Base-by-base conservation (phyloP, 768 basidiomycete genomes). In the Tylopilus felleus region DNA sequence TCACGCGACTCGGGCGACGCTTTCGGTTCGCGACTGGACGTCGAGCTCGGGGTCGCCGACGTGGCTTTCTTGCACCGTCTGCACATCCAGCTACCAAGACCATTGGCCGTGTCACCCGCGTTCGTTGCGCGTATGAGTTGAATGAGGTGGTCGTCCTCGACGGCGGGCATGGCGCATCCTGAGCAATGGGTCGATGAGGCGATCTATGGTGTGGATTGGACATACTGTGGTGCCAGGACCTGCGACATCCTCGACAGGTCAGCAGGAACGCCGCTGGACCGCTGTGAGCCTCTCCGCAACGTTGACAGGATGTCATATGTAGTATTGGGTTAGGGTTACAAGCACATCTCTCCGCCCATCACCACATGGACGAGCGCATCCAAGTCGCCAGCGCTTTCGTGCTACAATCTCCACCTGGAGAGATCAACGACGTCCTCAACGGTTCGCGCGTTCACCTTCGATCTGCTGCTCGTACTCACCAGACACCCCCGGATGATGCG, bases 401-500 rank as follows among this genome's bases (percentile, higher is more conserved):
- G 28, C 78, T 91, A 1, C 95, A 97, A 68, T 85, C 92, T 1
- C 95, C 95, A 23, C 95, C 95, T 1, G 95, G 95, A 42, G 90
- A 98, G 75, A 93, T 98, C 60, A 97, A 96, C 71, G 95, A 98
- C 74, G 94, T 97, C 17, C 77, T 98, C 50, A 91, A 91, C 63
- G 93, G 93, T 91, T 55, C 58, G 72, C 50, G 42, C 33, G 8
- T 42, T n/a, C 45, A 4, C 43, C 12, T 33, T 36, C 28, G 56
- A 41, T 41, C 2, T 42, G 19, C 48, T 23, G 2, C 40, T 0
- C 12, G 4, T 12, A 4, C 40, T 50, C 0, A 55, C 43, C 39
- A 43, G 35, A 3, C n/a, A 8, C 16, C 2, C 17, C 17, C 36
- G 36, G 17, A 45, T 28, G 27, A 55, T 56, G 57, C 59, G 57